Conservation (phyloP, 768 basidiomycete species). For the Suillus americanus region DNA sequence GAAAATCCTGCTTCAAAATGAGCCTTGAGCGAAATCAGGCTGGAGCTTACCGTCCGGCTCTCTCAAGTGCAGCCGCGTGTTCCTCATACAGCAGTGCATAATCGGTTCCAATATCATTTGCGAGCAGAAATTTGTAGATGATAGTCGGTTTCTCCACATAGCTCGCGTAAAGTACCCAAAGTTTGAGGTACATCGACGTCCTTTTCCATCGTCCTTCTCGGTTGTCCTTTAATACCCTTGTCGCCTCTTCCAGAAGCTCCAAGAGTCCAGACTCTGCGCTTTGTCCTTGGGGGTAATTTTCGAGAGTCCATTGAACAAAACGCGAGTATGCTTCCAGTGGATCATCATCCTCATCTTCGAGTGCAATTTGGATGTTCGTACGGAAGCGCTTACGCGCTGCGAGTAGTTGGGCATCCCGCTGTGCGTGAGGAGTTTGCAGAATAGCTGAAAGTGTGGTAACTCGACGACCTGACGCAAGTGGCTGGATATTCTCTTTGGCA, state of each 20-base stretch:
- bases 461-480: constrained; percentile 74
- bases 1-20: constrained; percentile 9
- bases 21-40: constrained; percentile 31
- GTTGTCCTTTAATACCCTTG: constrained; percentile 78
- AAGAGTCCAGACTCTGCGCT: constrained; percentile 88
- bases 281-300: constrained; percentile 93
- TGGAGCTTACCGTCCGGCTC: constrained; percentile 67
- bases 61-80: constrained; percentile 81
- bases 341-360: constrained; percentile 76
- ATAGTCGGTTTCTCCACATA: constrained; percentile 88
- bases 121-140: constrained; percentile 87
- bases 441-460: constrained; percentile 76
- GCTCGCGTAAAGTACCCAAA: constrained; percentile 93
- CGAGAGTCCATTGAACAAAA: constrained; percentile 89
- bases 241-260: constrained; percentile 90
- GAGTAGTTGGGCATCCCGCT: constrained; percentile 68
- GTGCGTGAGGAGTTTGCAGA: constrained; percentile 73
- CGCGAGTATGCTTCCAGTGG: constrained; percentile 84
- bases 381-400: constrained; percentile 65
- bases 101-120: constrained; percentile 85
- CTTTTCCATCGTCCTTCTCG: constrained; percentile 70
- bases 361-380: constrained; percentile 68
- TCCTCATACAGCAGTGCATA: constrained; percentile 90
- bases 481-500: constrained; percentile 86
- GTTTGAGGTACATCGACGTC: constrained; percentile 85